Evolutionary conservation across 2,329 filamentous ascomycete species (phyloP), one percentile per base, ranked within the genome.

Genomic region (Tolypocladium cylindrosporum): DNA sequence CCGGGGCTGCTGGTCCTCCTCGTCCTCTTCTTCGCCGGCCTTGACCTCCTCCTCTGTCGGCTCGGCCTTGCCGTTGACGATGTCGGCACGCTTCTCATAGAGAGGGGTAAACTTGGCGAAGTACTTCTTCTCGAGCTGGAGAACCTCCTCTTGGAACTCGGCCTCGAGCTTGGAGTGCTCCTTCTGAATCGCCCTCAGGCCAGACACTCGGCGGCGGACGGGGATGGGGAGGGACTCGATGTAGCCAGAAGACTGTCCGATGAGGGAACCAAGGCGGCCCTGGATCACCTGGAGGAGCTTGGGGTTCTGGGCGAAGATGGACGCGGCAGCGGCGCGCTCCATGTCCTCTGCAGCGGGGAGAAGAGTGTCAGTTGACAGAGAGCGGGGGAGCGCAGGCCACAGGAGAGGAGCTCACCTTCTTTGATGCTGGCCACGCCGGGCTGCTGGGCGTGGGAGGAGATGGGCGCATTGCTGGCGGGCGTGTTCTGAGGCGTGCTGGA

Each of bases 111-210:
- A 99, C 79, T 97, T 97, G 77, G 90, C 90, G 69, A 97, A 97
- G 78, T 96, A 99, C 79, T 97, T 97, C 85, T 99, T 99, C 83
- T 99, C 94, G 36, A 99, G 85, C 75, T 97, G 88, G 59, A 99
- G 84, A 61, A 99, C 92, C 78, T 97, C 95, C 76, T 97, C 92
- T 75, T 99, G 95, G 77, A 99, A 97, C 77, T 97, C 88, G 57
- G 91, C 90, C 81, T 99, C 95, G 67, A 99, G 87, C 79, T 97
- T 97, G 61, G 93, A 90, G 79, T 99, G 94, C 69, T 97, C 92
- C 78, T 97, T 97, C 78, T 99, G 94, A 67, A 99, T 91, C 66
- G 93, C 95, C 80, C 97, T 97, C 62, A 99, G 83, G 66, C 94
- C 95, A 61, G 92, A 87, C 64, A 99, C 93, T 71, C 94, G 92